Evolutionary conservation across 805 yeast species (phyloP), one percentile per base, ranked within the genome.

Genomic region (Candida patagonica): DNA sequence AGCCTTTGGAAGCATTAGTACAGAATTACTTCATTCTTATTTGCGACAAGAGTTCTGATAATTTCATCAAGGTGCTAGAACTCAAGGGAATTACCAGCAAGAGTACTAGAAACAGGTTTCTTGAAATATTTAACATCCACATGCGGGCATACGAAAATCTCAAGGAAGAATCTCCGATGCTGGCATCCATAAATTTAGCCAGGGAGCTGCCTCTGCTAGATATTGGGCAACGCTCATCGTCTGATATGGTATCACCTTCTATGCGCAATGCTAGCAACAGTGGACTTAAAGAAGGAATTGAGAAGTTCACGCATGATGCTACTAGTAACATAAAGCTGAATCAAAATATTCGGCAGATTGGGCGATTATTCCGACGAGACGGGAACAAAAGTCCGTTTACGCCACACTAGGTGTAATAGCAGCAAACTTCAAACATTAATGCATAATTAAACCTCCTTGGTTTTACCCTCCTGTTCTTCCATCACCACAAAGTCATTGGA

Each of bases 1-100:
- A 73, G n/a, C 94, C 94, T n/a, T 69, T 72, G 40, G 74, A 71
- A 40, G 69, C 67, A 6, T 68, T 84, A 17, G 75, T 82, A 1
- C 71, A 74, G 35, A 74, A 69, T 52, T 85, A 85, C 56, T 73
- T 83, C 53, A 66, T 68, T 41, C 62, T 81, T 10, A 67, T 85
- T 38, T 78, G 78, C 6, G 95, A 85, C 59, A 67, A 68, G 35
- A 73, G 76, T 20, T 60, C 73, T 22, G 57, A 59, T 8, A 85
- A 85, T 54, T 83, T 84, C 55, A 58, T 61, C 43, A 84, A 81
- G 52, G 61, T 85, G 2, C 61, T 85, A 40, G 71, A 67, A 17
- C 64, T 83, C 43, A 84, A 83, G 55, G 80, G 81, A 6, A 62
- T 78, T 9, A 39, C 54, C 5, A 23, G 13, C 16, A 49, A 61